phyloP scores from a whole-genome alignment of 2,329 filamentous ascomycete genomes.

The Cordyceps fumosorosea region DNA sequence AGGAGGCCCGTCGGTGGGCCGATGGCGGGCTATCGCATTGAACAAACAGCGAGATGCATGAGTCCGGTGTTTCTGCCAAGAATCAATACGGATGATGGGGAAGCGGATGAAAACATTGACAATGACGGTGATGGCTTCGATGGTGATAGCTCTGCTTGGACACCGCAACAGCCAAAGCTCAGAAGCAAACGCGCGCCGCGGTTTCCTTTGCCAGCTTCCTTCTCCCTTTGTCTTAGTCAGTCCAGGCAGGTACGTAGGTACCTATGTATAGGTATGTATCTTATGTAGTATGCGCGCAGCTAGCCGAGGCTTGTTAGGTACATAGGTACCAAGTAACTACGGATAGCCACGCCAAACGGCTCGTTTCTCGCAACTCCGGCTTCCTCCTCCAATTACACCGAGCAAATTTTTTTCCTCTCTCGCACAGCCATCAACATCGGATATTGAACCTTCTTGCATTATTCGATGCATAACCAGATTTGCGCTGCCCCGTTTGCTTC shows the following conservation, averaged over 20 bases:
- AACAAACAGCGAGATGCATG: background rate
- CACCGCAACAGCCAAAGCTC: too few species aligned
- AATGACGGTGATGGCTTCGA: background rate
- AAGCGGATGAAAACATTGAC: background rate
- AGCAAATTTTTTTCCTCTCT: background rate
- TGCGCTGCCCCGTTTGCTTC: background rate
- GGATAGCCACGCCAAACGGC: background rate
- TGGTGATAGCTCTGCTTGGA: background rate
- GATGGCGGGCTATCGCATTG: conserved; percentile 3
- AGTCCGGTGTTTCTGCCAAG: background rate
- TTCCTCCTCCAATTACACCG: background rate
- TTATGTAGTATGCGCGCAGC: too few species aligned
- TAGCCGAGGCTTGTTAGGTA: too few species aligned
- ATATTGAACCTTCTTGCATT: background rate
- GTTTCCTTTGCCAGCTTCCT: background rate
- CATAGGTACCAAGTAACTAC: background rate
- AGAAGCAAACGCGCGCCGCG: background rate
- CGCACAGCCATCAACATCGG: background rate
- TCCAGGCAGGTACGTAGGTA: background rate
- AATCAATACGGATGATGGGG: background rate
- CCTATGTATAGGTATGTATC: too few species aligned
- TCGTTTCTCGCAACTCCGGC: background rate
- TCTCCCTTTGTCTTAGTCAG: background rate
- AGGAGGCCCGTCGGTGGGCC: background rate
- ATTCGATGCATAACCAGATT: background rate